A percentile compares a stretch with the other conserved stretches of the same genome.
These are phyloP conservation scores for Cystobasidium tubakii DNA, from an alignment of 768 basidiomycete genomes.

Conservation along the genomic window DNA sequence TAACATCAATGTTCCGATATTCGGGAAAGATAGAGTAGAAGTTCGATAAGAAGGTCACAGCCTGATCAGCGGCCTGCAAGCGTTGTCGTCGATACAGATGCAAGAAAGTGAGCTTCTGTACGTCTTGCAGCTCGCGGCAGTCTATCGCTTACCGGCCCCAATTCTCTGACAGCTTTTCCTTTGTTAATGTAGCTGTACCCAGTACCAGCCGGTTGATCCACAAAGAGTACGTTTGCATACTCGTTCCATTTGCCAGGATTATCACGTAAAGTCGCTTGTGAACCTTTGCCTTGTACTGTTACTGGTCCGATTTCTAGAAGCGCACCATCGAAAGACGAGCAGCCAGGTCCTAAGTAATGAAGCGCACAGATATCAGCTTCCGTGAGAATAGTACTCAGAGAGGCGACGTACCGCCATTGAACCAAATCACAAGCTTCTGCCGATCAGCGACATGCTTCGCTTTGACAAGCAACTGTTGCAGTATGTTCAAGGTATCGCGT, in stretches of 20 bases:
- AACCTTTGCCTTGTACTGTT: conserved; percentile 14
- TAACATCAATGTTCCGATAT: conserved; percentile 69
- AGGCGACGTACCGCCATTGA: conserved; percentile 65
- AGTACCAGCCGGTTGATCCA: conserved; percentile 37
- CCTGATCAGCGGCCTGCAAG: conserved; percentile 64
- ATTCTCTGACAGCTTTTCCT: conserved; percentile 32
- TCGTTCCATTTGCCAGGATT: conserved; percentile 45
- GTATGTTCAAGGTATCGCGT: background rate
- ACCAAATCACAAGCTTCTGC: conserved; percentile 89
- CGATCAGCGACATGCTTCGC: conserved; percentile 81
- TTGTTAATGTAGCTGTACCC: conserved; percentile 37
- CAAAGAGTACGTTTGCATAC: conserved; percentile 45
- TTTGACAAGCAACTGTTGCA: conserved; percentile 63
- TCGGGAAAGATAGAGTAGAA: conserved; percentile 91
- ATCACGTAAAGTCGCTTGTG: conserved; percentile 37
- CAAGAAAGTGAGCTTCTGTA: background rate
- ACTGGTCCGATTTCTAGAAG: conserved; percentile 45
- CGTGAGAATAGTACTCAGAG: background rate
- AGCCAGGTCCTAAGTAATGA: conserved; percentile 77
- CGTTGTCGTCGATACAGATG: background rate
- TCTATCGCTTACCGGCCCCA: conserved; percentile 26
- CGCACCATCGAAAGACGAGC: conserved; percentile 59
- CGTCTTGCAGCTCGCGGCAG: too few relatives aligned
- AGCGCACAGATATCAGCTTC: conserved; percentile 35
- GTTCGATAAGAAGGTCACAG: conserved; percentile 75